These are phyloP conservation scores for Boletus sp. DNA, from an alignment of 1,284 basidiomycete species.

Conservation along the genomic window DNA sequence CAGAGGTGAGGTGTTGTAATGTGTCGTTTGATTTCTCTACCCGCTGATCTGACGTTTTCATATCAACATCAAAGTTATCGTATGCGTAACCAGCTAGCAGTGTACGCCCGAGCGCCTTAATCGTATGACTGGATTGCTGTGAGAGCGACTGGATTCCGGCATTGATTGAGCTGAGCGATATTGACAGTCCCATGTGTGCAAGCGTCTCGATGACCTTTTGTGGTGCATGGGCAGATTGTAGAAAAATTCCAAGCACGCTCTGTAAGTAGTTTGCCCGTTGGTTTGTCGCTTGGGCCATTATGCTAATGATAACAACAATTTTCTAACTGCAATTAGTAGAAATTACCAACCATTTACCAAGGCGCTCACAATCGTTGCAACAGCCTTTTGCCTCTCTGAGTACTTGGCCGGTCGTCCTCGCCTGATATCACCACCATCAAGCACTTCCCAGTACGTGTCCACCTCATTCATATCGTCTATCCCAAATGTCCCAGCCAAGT, in stretches of 20 bases:
- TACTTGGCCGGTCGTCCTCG: not conserved
- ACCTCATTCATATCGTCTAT: not conserved
- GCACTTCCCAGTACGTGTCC: not conserved
- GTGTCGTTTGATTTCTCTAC: not conserved
- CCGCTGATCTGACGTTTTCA: not conserved
- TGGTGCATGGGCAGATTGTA: conserved; percentile 8
- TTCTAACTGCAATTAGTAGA: conserved; percentile 1
- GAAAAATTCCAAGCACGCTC: conserved; percentile 10
- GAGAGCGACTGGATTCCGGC: not conserved
- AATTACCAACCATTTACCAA: not conserved
- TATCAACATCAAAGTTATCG: conserved; percentile 7
- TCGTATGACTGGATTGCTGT: not conserved
- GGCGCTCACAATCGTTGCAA: not conserved
- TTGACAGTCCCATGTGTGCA: conserved; percentile 5
- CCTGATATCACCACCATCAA: not conserved
- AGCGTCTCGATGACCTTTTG: conserved; percentile 1
- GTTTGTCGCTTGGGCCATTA: conserved; percentile 8
- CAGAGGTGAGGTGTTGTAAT: conserved; percentile 4
- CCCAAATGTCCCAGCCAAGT: not conserved
- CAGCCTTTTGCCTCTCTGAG: not conserved
- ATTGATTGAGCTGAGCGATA: conserved; percentile 3
- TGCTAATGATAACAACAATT: conserved; percentile 6
- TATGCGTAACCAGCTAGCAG: conserved; percentile 6
- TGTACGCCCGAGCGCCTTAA: not conserved
- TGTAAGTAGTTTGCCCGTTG: conserved; percentile 5